These are phyloP conservation scores for Fusarium denticulatum DNA, from an alignment of 2,329 filamentous ascomycete species.

Conservation along the genomic window DNA sequence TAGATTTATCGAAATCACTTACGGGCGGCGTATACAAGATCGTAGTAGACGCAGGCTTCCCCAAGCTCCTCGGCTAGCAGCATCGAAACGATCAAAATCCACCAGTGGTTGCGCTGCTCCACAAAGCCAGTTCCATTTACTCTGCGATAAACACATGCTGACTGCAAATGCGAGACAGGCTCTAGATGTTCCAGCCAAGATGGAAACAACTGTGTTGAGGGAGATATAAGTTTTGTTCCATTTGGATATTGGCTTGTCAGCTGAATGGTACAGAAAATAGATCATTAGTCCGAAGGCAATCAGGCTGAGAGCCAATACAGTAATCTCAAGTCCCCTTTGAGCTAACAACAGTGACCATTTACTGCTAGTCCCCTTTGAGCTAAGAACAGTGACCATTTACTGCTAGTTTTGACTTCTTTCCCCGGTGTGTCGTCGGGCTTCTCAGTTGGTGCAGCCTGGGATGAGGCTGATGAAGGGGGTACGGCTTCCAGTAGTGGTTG, in stretches of 20 bases:
- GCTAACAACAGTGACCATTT: neutral
- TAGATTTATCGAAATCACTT: neutral
- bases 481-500: neutral
- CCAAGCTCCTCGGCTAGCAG: conserved; percentile 21
- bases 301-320: neutral
- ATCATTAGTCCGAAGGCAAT: neutral
- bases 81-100: conserved; percentile 32
- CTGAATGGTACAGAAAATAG: neutral
- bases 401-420: neutral
- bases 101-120: neutral
- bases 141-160: conserved; percentile 24
- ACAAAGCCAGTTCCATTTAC: conserved; percentile 30
- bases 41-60: conserved; percentile 12
- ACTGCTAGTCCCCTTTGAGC: neutral
- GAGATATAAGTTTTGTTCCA: conserved; percentile 4
- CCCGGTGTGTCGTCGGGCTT: neutral
- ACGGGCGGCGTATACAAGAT: conserved; percentile 10
- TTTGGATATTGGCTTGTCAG: conserved; percentile 5
- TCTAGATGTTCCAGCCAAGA: conserved; percentile 12
- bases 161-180: neutral
- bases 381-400: too few species aligned
- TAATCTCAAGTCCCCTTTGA: neutral
- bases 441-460: neutral
- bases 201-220: conserved; percentile 22
- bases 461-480: neutral